Evolutionary conservation across 768 basidiomycete species (phyloP).

Genomic region (Pleurotus giganteus): DNA sequence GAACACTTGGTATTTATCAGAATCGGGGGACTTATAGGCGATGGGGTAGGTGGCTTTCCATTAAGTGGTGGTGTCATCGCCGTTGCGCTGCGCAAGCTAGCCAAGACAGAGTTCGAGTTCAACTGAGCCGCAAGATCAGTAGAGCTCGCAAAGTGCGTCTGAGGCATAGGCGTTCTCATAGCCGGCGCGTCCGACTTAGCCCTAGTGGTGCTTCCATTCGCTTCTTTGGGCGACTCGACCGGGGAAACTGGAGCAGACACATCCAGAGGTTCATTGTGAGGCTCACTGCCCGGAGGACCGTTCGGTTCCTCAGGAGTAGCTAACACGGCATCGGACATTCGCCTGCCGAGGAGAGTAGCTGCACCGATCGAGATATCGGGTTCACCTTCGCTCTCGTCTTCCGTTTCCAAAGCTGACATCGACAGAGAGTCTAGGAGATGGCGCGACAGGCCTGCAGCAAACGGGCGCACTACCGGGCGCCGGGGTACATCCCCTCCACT

Average conservation of each 20-base stretch:
- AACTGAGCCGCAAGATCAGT: constrained; percentile 42
- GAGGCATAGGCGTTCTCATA: constrained; percentile 15
- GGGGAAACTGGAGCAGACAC: constrained; percentile 7
- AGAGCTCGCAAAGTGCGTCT: constrained; percentile 33
- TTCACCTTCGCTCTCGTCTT: constrained; percentile 40
- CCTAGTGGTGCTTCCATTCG: constrained; percentile 13
- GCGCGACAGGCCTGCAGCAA: constrained; percentile 15
- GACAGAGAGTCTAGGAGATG: constrained; percentile 32
- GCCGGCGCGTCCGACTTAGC: constrained; percentile 10
- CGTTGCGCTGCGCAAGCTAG: constrained; percentile 31
- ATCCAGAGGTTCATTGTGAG: constrained; percentile 5
- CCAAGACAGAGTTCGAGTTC: constrained; percentile 39
- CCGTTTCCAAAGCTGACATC: constrained; percentile 52
- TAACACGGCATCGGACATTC: constrained; percentile 40
- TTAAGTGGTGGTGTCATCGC: constrained; percentile 19
- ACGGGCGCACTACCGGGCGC: constrained; percentile 16
- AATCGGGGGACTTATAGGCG: constrained; percentile 57
- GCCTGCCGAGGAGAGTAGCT: constrained; percentile 36
- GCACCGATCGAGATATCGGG: constrained; percentile 25
- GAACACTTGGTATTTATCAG: constrained; percentile 83
- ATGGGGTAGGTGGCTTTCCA: constrained; percentile 16
- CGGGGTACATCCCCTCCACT: constrained; percentile 11
- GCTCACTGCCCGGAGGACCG: constrained; percentile 14
- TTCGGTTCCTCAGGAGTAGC: constrained; percentile 20
- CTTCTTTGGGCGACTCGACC: constrained; percentile 5